phyloP scores from a whole-genome alignment of 257 asterid genomes.

The Verbena officinalis region DNA sequence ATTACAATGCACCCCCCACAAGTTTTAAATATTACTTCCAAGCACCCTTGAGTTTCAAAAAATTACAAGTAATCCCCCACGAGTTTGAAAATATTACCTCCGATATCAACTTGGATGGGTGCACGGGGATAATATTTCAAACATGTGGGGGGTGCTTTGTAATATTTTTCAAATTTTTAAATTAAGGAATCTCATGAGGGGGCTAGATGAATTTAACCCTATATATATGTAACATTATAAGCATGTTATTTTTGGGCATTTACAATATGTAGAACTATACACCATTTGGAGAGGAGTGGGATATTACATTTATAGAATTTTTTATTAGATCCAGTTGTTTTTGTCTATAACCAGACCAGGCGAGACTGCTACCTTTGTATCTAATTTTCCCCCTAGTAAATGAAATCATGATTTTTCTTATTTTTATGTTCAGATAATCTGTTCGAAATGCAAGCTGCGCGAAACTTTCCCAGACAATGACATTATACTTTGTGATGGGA shows the following conservation, averaged over 20 bases:
- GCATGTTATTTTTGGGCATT: slow-evolving; percentile 10
- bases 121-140: too few species aligned
- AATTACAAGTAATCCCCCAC: too few species aligned
- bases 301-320: neutral
- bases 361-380: neutral
- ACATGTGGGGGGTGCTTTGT: too few species aligned
- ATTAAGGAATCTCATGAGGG: too few species aligned
- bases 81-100: too few species aligned
- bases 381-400: slow-evolving; percentile 3
- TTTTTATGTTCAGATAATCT: slow-evolving; percentile 65
- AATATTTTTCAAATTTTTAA: too few species aligned
- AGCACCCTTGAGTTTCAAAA: too few species aligned
- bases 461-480: slow-evolving; percentile 90
- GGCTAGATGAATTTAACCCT: neutral
- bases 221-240: neutral
- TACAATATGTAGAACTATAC: slow-evolving; percentile 4
- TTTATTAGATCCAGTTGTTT: neutral
- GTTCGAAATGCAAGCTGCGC: slow-evolving; percentile 85
- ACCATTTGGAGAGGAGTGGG: slow-evolving; percentile 1
- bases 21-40: too few species aligned
- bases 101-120: too few species aligned
- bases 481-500: slow-evolving; percentile 93
- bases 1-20: too few species aligned
- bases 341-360: slow-evolving; percentile 1
- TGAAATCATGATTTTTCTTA: slow-evolving; percentile 29